Evolutionary conservation across 345 rosid species (phyloP).

Genomic region (Lenwebbia sp.): DNA sequence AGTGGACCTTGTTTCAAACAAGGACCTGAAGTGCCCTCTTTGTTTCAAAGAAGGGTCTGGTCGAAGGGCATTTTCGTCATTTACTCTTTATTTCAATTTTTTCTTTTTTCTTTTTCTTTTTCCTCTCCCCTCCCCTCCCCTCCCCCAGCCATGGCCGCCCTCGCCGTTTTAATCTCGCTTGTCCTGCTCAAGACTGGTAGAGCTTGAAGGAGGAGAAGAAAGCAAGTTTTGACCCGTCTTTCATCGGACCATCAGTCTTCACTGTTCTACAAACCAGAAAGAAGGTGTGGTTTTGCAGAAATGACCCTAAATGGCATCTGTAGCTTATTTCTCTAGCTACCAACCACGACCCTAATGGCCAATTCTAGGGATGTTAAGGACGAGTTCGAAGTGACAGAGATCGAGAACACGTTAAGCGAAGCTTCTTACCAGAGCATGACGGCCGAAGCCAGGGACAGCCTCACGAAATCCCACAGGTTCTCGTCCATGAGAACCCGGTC

Average conservation of each 20-base stretch:
- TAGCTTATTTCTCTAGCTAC: no score
- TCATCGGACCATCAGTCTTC: background rate
- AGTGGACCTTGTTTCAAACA: no score
- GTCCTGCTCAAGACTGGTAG: background rate
- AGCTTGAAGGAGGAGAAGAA: background rate
- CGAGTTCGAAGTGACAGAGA: background rate
- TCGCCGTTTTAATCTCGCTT: background rate
- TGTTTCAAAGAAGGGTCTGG: no score
- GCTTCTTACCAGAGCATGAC: conserved; percentile 23
- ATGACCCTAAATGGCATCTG: no score
- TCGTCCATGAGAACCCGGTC: conserved; percentile 28
- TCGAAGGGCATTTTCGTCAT: no score
- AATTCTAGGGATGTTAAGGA: background rate
- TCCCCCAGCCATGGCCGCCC: no score
- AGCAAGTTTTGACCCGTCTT: background rate
- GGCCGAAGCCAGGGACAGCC: conserved; percentile 39
- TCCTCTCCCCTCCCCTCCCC: no score
- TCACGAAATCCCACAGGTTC: conserved; percentile 23
- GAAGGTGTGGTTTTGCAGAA: no score
- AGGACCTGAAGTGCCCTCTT: no score
- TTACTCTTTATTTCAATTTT: no score
- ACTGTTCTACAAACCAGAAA: background rate
- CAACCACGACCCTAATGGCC: background rate
- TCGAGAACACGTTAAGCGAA: background rate
- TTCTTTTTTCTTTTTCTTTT: no score